These are phyloP conservation scores for Thermomyces lanuginosus DNA, from an alignment of 2,329 filamentous ascomycete species.

Conservation along the genomic window DNA sequence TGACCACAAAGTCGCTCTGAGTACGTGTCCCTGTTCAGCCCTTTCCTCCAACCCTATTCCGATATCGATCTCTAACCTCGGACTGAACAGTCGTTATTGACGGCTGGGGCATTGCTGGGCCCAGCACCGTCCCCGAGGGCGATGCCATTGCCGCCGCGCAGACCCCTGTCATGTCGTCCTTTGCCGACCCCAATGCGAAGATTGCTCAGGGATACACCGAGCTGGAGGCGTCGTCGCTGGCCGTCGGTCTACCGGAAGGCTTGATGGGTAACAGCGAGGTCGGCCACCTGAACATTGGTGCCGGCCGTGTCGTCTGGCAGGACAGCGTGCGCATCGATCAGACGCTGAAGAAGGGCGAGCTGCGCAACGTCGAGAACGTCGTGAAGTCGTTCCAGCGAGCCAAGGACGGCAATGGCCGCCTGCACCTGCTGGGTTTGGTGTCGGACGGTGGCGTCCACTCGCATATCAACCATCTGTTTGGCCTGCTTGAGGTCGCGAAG, in stretches of 20 bases:
- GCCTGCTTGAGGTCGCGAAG: constrained; percentile 78
- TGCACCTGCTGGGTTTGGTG: constrained; percentile 82
- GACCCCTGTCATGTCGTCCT: constrained; percentile 87
- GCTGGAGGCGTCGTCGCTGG: constrained; percentile 88
- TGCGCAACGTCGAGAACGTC: constrained; percentile 62
- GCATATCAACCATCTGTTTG: constrained; percentile 85
- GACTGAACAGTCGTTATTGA: constrained; percentile 87
- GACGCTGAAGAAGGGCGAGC: constrained; percentile 69
- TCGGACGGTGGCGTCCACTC: constrained; percentile 94
- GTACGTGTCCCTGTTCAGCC: constrained; percentile 28
- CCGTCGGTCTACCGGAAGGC: constrained; percentile 87
- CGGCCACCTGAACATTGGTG: constrained; percentile 95
- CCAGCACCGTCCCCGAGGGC: constrained; percentile 66
- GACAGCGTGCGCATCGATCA: constrained; percentile 93
- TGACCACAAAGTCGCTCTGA: constrained; percentile 54
- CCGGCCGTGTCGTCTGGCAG: constrained; percentile 95
- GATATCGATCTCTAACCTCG: not conserved
- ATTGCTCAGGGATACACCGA: constrained; percentile 72
- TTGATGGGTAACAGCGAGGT: constrained; percentile 99
- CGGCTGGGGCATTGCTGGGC: constrained; percentile 82
- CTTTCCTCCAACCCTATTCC: constrained; percentile 10
- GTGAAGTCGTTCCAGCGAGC: constrained; percentile 61
- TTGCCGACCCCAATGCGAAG: constrained; percentile 49
- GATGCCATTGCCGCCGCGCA: constrained; percentile 90
- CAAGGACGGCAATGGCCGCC: constrained; percentile 74